Evolutionary conservation across 345 rosid species (phyloP), one percentile per base, ranked within the genome.

Genomic region (Angophora floribunda): DNA sequence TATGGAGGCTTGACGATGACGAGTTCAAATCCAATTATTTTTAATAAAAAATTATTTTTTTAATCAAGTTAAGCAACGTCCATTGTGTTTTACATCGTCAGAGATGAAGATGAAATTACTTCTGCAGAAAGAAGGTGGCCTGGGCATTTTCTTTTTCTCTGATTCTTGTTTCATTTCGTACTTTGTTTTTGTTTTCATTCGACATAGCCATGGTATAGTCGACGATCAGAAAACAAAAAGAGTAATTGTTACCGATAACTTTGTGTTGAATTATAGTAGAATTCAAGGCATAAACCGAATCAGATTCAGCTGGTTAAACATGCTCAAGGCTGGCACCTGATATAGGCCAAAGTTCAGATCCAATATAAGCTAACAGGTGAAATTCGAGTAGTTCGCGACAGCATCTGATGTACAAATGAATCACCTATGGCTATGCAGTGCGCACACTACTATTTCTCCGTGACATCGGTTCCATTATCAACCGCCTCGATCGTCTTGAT

Each of bases 1-100:
- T 96, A 96, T 94, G 93, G 93, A 95, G 94, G 96, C 96, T 36
- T 4, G 2, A 36, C 47, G 47, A 2, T 5, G 9, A 19, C 0
- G 7, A 2, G 0, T 2, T 41, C 11, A 3, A 9, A 36, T 17
- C 49, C 12, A 36, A 36, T 0, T 0, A 1, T 36, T 16, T 75
- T 5, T 75, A 36, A 36, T 17, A 0, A 8, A 67, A 32, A 67
- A 2, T 32, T 32, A 3, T 5, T 1, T 4, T 7, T 30, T 67
- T 16, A 7, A 4, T 32, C 13, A 0, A 32, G 1, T 1, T 2
- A 2, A 0, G 4, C 2, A 16, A 2, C 10, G 44, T 30, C 78
- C 80, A 17, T 70, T 17, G 7, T 9, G 24, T 17, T 70, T 41
- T 17, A 36, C 82, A 1, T 70, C 11, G 36, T 70, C 82, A 17